These are phyloP conservation scores for Mycena floridula DNA, from an alignment of 768 basidiomycete genomes.

Conservation along the genomic window DNA sequence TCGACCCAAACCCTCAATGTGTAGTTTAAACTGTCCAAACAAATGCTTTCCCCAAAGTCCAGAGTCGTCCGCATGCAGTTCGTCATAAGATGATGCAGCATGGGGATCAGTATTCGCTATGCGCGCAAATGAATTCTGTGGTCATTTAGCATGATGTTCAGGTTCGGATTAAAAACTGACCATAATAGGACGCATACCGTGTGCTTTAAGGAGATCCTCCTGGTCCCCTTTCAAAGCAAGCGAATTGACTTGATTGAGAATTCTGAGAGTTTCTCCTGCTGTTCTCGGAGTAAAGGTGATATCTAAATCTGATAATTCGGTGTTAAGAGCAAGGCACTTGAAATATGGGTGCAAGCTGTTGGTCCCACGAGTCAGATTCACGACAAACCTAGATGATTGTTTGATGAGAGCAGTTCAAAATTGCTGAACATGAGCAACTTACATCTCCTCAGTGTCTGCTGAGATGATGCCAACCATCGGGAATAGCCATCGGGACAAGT, in stretches of 20 bases:
- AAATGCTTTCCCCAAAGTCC: no score
- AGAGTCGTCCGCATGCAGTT: no score
- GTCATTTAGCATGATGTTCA: neutral
- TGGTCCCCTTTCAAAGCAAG: neutral
- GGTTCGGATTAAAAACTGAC: neutral
- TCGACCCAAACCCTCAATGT: neutral
- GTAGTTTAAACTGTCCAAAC: neutral
- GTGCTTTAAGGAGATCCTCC: neutral
- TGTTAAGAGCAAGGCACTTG: neutral
- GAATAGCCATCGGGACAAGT: constrained; percentile 20
- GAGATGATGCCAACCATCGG: constrained; percentile 19
- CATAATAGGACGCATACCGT: neutral
- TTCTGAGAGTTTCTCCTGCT: neutral
- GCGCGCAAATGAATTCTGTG: neutral
- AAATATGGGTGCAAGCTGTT: neutral
- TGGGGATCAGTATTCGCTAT: neutral
- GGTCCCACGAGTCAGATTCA: constrained; percentile 1
- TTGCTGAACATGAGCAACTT: constrained; percentile 2
- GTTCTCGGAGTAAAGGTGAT: neutral
- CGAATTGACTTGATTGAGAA: neutral
- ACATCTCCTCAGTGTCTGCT: constrained; percentile 23
- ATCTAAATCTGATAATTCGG: neutral
- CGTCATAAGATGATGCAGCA: no score
- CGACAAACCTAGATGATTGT: constrained; percentile 1
- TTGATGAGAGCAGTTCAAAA: neutral